Percentiles rank a stretch among this genome's conserved stretches.
These are phyloP conservation scores for Lichenothelia convexa DNA, from an alignment of 495 filamentous ascomycete species.

Conservation along the genomic window DNA sequence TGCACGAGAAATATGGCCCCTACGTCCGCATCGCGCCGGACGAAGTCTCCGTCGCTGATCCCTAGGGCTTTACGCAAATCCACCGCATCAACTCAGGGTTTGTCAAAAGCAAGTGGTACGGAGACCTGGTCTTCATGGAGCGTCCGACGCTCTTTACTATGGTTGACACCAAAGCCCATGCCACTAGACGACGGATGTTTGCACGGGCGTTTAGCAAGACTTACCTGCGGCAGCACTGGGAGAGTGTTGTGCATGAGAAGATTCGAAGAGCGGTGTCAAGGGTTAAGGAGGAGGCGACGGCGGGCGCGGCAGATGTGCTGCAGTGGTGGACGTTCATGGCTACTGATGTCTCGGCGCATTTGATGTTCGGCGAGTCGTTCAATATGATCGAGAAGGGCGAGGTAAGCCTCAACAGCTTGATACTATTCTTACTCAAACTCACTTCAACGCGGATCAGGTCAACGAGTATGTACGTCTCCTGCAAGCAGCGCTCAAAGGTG, in stretches of 20 bases:
- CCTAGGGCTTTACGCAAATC: constrained; percentile 21
- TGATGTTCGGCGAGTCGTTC: constrained; percentile 9
- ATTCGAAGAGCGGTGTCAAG: constrained; percentile 5
- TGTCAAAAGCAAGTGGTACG: constrained; percentile 5
- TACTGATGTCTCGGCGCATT: constrained; percentile 5
- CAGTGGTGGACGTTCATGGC: constrained; percentile 13
- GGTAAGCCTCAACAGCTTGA: too few species aligned
- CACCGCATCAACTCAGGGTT: constrained; percentile 21
- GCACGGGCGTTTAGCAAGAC: constrained; percentile 4
- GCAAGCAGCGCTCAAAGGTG: too few species aligned
- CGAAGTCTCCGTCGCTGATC: constrained; percentile 25
- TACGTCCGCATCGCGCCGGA: constrained; percentile 24
- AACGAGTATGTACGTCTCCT: too few species aligned
- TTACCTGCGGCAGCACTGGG: too few species aligned
- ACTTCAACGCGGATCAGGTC: too few species aligned
- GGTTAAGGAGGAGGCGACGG: constrained; percentile 6
- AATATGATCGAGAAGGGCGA: constrained; percentile 9
- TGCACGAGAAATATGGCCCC: constrained; percentile 9
- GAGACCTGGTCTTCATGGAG: constrained; percentile 1
- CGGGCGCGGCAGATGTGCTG: constrained; percentile 6
- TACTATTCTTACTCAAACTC: too few species aligned
- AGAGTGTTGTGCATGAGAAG: constrained; percentile 6
- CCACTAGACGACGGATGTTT: constrained; percentile 5
- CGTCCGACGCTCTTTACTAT: constrained; percentile 3
- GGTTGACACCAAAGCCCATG: constrained; percentile 7